These are phyloP conservation scores for Dorcoceras hygrometricum DNA, from an alignment of 257 asterid species.

Conservation along the genomic window DNA sequence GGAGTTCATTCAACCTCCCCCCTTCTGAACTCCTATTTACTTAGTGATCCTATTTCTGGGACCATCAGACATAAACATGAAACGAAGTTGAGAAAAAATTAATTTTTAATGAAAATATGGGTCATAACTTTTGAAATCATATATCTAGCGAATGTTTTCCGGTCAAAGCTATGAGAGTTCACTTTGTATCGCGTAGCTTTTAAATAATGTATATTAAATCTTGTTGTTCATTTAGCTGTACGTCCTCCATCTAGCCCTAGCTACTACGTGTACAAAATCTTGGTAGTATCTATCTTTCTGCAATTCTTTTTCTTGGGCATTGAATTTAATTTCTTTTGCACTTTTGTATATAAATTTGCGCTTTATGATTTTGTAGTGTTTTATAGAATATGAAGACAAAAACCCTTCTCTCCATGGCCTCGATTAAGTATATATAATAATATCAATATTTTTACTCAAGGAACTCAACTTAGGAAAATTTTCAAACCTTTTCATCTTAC, in stretches of 20 bases:
- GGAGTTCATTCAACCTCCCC: too few relatives aligned
- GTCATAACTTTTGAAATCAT: too few relatives aligned
- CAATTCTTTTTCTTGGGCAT: constrained; percentile 14
- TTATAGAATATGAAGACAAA: constrained; percentile 30
- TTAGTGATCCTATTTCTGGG: too few relatives aligned
- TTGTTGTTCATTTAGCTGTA: constrained; percentile 29
- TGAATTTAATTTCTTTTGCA: not conserved
- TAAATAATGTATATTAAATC: constrained; percentile 12
- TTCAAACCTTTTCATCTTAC: constrained; percentile 23
- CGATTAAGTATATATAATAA: not conserved
- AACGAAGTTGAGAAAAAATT: too few relatives aligned
- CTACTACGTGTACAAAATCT: constrained; percentile 29
- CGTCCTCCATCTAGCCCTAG: constrained; percentile 25
- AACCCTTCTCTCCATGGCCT: constrained; percentile 27
- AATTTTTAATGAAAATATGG: too few relatives aligned
- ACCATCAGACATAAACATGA: too few relatives aligned
- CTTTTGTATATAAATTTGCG: constrained; percentile 9
- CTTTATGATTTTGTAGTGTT: constrained; percentile 26
- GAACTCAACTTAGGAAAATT: not conserved
- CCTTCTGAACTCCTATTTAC: too few relatives aligned
- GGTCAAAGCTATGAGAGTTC: not conserved
- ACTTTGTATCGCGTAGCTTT: not conserved
- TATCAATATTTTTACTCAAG: not conserved
- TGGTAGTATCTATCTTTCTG: constrained; percentile 36
- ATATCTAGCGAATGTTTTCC: too few relatives aligned